Conservation (phyloP, 176 grass and related monocot species). For the Avena sativa region DNA sequence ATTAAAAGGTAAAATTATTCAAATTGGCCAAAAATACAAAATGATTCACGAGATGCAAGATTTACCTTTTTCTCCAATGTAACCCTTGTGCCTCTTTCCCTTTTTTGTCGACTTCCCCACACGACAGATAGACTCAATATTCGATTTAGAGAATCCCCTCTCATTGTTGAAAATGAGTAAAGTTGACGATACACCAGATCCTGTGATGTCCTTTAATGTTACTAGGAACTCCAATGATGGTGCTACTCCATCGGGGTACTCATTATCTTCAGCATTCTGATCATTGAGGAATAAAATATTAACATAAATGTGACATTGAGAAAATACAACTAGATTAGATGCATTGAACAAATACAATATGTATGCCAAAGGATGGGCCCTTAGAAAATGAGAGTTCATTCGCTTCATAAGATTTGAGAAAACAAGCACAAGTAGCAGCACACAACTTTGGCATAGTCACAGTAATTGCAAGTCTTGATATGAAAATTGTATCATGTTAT, state of each 20-base stretch:
- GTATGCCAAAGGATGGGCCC: background rate
- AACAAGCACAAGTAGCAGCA: background rate
- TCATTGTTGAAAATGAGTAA: constrained; percentile 79
- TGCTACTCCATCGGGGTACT: constrained; percentile 54
- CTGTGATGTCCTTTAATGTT: constrained; percentile 62
- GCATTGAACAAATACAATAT: background rate
- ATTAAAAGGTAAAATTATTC: background rate
- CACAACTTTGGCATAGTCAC: background rate
- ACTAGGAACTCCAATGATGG: constrained; percentile 65
- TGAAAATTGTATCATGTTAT: background rate
- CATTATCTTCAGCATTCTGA: constrained; percentile 80
- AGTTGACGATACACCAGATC: constrained; percentile 58
- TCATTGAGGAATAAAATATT: constrained; percentile 14
- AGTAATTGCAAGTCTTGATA: background rate
- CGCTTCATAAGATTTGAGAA: background rate
- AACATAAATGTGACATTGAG: background rate
- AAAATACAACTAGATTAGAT: background rate
- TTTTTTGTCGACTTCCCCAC: constrained; percentile 76
- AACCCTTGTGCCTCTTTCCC: constrained; percentile 53
- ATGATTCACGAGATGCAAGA: background rate
- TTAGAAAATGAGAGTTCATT: background rate
- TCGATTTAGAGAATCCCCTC: constrained; percentile 53
- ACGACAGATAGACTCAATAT: constrained; percentile 70
- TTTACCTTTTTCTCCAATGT: constrained; percentile 79
- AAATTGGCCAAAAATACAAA: background rate